Evolutionary conservation across 305 asterid species (phyloP).

Genomic region (Petunia hybrid): DNA sequence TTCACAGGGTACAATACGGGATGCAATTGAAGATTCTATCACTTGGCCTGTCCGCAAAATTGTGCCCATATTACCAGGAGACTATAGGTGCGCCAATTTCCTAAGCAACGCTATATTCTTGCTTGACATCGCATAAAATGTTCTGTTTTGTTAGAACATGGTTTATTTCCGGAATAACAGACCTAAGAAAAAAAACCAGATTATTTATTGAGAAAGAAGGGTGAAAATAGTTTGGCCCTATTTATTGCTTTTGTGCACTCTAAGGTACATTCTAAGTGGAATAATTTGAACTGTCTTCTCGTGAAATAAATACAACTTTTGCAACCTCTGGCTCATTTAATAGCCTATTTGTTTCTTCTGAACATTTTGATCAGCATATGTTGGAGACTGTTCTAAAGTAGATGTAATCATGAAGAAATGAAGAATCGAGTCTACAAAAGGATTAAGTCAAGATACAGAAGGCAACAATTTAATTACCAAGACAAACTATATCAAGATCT

Average conservation of each 20-base stretch:
- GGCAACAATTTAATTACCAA: not conserved
- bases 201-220: not conserved
- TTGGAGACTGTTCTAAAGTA: not conserved
- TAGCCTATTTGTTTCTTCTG: not conserved
- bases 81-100: conserved; percentile 63
- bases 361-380: not conserved
- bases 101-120: not conserved
- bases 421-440: not conserved
- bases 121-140: not conserved
- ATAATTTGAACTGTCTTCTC: not conserved
- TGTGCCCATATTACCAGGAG: conserved; percentile 91
- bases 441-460: not conserved
- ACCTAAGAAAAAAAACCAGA: not conserved
- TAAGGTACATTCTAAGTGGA: not conserved
- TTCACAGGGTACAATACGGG: conserved; percentile 75
- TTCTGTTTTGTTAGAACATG: not conserved
- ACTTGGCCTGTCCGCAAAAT: conserved; percentile 96
- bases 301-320: not conserved
- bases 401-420: not conserved
- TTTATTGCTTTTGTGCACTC: not conserved
- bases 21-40: conserved; percentile 92
- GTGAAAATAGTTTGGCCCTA: not conserved
- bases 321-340: not conserved
- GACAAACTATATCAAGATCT: not conserved
- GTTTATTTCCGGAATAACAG: not conserved